phyloP scores from a whole-genome alignment of 176 grass and related monocot genomes.

The Dendrocalamus sinicus region DNA sequence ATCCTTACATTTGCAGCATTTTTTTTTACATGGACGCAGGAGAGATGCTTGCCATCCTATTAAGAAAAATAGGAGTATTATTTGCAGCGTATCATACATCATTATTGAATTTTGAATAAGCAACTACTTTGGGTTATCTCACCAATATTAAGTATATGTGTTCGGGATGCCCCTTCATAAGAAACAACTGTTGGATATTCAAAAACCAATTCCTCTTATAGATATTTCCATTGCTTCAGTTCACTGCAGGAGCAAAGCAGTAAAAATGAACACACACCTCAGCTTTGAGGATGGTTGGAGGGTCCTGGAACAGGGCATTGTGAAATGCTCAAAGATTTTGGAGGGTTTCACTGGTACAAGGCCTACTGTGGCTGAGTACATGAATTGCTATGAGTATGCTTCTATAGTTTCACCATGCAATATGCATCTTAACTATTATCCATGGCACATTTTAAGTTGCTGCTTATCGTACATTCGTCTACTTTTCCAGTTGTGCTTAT shows the following conservation, averaged over 20 bases:
- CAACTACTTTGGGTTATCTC: conserved; percentile 14
- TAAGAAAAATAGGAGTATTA: not conserved
- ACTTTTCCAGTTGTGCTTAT: conserved; percentile 52
- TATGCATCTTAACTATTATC: conserved; percentile 20
- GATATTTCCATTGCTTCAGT: conserved; percentile 17
- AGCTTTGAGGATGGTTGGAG: conserved; percentile 65
- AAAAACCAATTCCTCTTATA: not conserved
- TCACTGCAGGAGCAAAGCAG: conserved; percentile 23
- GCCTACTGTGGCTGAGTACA: conserved; percentile 59
- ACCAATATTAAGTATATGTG: not conserved
- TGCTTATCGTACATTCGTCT: conserved; percentile 21
- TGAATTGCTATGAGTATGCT: conserved; percentile 62
- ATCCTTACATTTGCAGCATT: not conserved
- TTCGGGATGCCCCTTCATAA: not conserved
- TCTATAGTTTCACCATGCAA: conserved; percentile 8
- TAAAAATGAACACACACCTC: conserved; percentile 45
- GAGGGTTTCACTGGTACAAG: conserved; percentile 52
- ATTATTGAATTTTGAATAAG: not conserved
- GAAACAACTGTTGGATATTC: not conserved
- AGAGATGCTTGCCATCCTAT: conserved; percentile 2
- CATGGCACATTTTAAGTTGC: conserved; percentile 16
- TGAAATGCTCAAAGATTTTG: conserved; percentile 69
- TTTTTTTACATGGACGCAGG: not conserved
- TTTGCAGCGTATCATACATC: not conserved
- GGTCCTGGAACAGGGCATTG: conserved; percentile 59